Conservation (phyloP, 1,139 yeast species). For the Saccharomyces hybrid region DNA sequence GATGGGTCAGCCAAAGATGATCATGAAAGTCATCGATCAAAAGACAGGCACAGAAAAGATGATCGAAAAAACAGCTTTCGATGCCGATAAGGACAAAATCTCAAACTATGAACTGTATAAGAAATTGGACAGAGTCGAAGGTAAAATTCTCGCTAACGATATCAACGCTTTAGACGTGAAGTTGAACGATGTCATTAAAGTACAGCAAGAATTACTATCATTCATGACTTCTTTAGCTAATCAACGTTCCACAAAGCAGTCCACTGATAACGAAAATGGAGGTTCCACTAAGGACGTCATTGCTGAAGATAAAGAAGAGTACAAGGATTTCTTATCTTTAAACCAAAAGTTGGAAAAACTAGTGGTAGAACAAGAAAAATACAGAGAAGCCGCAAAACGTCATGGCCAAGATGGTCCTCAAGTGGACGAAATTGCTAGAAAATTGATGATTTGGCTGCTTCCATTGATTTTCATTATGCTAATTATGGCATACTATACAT, state of each 20-base stretch:
- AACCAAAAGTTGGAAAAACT: slow-evolving; percentile 29
- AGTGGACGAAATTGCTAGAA: slow-evolving; percentile 31
- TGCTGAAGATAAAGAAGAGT: slow-evolving; percentile 19
- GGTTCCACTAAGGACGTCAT: slow-evolving; percentile 3
- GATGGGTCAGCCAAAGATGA: slow-evolving; percentile 39
- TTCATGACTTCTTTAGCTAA: slow-evolving; percentile 11
- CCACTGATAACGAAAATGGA: slow-evolving; percentile 6
- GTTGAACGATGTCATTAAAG: slow-evolving; percentile 16
- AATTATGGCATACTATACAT: slow-evolving; percentile 35
- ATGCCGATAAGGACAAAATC: slow-evolving; percentile 20
- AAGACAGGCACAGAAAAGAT: slow-evolving; percentile 27
- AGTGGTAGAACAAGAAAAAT: slow-evolving; percentile 30
- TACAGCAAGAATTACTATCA: slow-evolving; percentile 21
- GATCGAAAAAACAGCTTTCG: slow-evolving; percentile 25
- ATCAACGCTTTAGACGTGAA: slow-evolving; percentile 18
- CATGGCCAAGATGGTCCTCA: slow-evolving; percentile 21
- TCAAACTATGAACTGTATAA: slow-evolving; percentile 25
- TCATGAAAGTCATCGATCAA: slow-evolving; percentile 30
- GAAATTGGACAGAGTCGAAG: slow-evolving; percentile 30
- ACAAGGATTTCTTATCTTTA: slow-evolving; percentile 29
- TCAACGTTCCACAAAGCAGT: slow-evolving; percentile 9
- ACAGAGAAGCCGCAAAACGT: slow-evolving; percentile 26
- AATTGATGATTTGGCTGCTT: slow-evolving; percentile 32
- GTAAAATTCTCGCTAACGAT: slow-evolving; percentile 31
- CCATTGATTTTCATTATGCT: slow-evolving; percentile 32